phyloP scores from a whole-genome alignment of 371 early-diverging fungal species.

The Mortierella sp. region DNA sequence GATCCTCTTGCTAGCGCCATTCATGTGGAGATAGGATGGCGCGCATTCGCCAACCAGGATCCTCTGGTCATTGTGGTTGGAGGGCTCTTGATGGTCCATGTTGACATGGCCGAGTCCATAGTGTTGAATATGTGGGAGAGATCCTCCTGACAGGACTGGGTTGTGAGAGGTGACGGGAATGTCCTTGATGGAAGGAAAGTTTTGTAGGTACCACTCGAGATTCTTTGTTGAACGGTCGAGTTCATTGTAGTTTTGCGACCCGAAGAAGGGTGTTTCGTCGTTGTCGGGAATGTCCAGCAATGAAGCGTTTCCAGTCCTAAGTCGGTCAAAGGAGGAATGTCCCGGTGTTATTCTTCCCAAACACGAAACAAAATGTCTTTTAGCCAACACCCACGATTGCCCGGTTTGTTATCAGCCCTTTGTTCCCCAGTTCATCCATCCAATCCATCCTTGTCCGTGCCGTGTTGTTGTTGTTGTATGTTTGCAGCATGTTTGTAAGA shows the following conservation, averaged over 20 bases:
- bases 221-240: constrained; percentile 47
- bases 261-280: constrained; percentile 46
- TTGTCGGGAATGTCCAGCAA: constrained; percentile 36
- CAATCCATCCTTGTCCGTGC: too few species aligned
- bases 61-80: constrained; percentile 36
- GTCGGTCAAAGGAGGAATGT: too few species aligned
- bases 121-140: constrained; percentile 48
- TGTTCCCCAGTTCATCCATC: too few species aligned
- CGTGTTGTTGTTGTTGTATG: too few species aligned
- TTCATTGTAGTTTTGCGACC: constrained; percentile 44
- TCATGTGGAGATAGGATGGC: constrained; percentile 44
- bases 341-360: too few species aligned
- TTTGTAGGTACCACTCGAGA: constrained; percentile 49
- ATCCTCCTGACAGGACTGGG: constrained; percentile 43
- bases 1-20: constrained; percentile 48
- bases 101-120: constrained; percentile 53
- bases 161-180: constrained; percentile 39
- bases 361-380: too few species aligned
- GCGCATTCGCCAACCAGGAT: constrained; percentile 50
- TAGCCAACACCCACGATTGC: too few species aligned
- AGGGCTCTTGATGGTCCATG: constrained; percentile 46
- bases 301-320: constrained; percentile 36
- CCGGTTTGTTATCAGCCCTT: too few species aligned
- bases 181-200: constrained; percentile 52
- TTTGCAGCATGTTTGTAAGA: too few species aligned